phyloP scores from a whole-genome alignment of 306 rosid species.

The Prunus mume region DNA sequence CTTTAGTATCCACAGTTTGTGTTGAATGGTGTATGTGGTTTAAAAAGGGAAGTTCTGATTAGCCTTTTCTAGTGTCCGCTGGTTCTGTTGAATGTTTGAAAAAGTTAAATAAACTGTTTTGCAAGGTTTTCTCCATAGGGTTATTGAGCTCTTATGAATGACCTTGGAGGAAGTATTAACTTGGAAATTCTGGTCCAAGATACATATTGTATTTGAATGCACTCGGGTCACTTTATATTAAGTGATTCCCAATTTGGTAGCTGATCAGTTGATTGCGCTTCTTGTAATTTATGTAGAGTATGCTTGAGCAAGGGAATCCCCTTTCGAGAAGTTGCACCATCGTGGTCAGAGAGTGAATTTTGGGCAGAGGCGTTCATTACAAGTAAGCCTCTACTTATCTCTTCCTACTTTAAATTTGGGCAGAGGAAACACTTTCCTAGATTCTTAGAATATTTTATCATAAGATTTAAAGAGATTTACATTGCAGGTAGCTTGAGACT shows the following conservation, averaged over 20 bases:
- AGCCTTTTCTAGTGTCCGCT: no score
- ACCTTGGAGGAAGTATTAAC: background rate
- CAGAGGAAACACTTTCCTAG: background rate
- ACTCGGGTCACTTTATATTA: background rate
- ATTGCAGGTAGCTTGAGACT: constrained; percentile 79
- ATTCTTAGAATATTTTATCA: background rate
- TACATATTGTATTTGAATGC: background rate
- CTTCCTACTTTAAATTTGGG: background rate
- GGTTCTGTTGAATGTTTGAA: no score
- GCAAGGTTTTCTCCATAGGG: background rate
- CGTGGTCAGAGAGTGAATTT: constrained; percentile 62
- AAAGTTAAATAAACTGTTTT: no score
- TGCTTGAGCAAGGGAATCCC: constrained; percentile 73
- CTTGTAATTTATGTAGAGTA: constrained; percentile 40
- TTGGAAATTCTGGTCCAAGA: background rate
- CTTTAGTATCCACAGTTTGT: background rate
- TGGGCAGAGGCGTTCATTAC: constrained; percentile 93
- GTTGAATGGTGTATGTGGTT: background rate
- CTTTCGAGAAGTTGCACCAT: constrained; percentile 76
- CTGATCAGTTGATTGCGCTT: background rate
- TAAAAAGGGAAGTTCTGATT: no score
- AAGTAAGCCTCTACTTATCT: constrained; percentile 43
- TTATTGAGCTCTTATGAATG: background rate
- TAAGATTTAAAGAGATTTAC: constrained; percentile 12
- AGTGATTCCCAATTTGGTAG: background rate